These are phyloP conservation scores for Phytophthora vignae DNA, from an alignment of 352 stramenopile genomes.

Conservation along the genomic window DNA sequence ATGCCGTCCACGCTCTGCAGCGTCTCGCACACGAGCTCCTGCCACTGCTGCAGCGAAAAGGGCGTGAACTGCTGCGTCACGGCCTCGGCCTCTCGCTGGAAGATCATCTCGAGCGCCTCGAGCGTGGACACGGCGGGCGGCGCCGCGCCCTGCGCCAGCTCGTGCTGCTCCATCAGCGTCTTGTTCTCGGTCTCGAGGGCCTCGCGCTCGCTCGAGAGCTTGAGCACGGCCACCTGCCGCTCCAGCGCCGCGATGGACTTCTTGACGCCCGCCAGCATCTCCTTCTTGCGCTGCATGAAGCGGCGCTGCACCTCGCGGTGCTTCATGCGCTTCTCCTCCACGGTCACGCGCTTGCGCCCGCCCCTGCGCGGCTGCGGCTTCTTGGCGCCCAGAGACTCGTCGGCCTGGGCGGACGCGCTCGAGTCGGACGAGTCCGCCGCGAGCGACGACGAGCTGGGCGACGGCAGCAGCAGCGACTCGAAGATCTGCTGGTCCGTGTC, in stretches of 20 bases:
- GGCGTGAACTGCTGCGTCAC: constrained; percentile 44
- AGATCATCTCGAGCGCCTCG: constrained; percentile 39
- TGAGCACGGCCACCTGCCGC: constrained; percentile 45
- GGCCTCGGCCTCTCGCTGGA: constrained; percentile 39
- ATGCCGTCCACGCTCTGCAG: constrained; percentile 42
- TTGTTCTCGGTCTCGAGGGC: constrained; percentile 50
- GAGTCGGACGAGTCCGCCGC: constrained; percentile 24
- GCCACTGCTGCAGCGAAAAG: constrained; percentile 44
- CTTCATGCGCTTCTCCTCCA: constrained; percentile 56
- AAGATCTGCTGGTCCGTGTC: constrained; percentile 58
- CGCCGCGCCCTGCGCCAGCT: constrained; percentile 8
- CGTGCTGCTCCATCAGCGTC: constrained; percentile 34
- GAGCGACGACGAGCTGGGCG: constrained; percentile 29
- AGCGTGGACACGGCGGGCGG: constrained; percentile 15
- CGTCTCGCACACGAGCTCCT: constrained; percentile 44
- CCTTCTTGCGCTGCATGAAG: constrained; percentile 67
- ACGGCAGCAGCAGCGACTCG: constrained; percentile 48
- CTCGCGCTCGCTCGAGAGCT: constrained; percentile 44
- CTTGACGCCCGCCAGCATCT: constrained; percentile 46
- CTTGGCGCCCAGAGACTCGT: not conserved
- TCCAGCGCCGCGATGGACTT: constrained; percentile 41
- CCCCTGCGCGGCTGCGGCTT: constrained; percentile 31
- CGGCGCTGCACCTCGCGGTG: constrained; percentile 60
- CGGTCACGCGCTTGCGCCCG: constrained; percentile 35
- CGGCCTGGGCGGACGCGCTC: constrained; percentile 8